These are phyloP conservation scores for Simmondsia chinensis DNA, from an alignment of 148 eudicot genomes.

Conservation along the genomic window DNA sequence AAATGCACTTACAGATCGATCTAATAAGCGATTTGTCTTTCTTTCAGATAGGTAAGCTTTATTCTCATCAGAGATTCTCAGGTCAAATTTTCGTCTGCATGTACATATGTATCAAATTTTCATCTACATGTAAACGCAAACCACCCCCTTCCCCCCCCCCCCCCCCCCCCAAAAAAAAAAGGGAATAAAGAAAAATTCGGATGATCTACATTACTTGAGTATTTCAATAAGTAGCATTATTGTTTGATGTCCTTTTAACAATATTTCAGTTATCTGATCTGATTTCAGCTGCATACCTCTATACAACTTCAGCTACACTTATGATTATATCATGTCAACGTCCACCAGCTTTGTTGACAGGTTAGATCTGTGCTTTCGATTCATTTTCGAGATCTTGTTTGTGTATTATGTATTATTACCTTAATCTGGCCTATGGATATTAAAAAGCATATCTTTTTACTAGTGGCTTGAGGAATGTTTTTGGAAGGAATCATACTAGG, in stretches of 20 bases:
- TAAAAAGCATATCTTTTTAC: neutral
- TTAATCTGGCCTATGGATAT: neutral
- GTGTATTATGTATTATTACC: neutral
- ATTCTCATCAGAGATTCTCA: slow-evolving; percentile 4
- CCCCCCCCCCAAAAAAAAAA: no score
- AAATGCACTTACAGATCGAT: slow-evolving; percentile 49
- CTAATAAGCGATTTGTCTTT: slow-evolving; percentile 61
- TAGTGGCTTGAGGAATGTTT: neutral
- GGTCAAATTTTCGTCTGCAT: neutral
- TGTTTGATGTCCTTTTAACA: slow-evolving; percentile 14
- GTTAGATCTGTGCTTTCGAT: slow-evolving; percentile 26
- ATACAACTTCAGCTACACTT: slow-evolving; percentile 92
- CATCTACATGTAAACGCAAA: no score
- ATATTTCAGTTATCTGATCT: slow-evolving; percentile 15
- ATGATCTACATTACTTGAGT: neutral
- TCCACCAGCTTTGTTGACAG: slow-evolving; percentile 92
- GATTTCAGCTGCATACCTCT: slow-evolving; percentile 73
- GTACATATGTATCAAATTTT: no score
- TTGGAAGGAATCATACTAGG: no score
- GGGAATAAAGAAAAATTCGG: no score
- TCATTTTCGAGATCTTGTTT: neutral
- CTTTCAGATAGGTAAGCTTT: slow-evolving; percentile 65
- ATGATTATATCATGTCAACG: slow-evolving; percentile 84
- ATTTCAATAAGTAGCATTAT: neutral
- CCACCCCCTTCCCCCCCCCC: no score